Conservation (phyloP, 805 yeast genomes). For the Brettanomyces naardenensis region DNA sequence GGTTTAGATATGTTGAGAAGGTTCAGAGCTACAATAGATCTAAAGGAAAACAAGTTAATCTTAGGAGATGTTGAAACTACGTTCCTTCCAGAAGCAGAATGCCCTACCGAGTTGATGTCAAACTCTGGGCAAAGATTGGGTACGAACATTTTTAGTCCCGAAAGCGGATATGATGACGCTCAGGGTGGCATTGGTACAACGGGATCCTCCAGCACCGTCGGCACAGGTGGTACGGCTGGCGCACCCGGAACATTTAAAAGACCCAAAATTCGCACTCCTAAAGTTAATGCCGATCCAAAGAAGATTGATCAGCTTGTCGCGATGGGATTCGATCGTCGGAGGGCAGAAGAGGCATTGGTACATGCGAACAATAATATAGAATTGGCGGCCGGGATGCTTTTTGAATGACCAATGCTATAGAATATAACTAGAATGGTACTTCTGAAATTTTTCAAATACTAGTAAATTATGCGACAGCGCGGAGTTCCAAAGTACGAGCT, state of each 20-base stretch:
- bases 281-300: constrained; percentile 8
- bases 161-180: background rate
- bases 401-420: constrained; percentile 19
- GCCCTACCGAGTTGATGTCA: constrained; percentile 34
- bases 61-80: constrained; percentile 68
- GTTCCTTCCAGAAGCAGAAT: constrained; percentile 68
- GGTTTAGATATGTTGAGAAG: constrained; percentile 91
- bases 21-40: constrained; percentile 76
- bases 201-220: constrained; percentile 28
- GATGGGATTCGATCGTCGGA: constrained; percentile 63
- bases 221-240: constrained; percentile 6
- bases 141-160: background rate
- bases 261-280: background rate
- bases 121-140: constrained; percentile 16
- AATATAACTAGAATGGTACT: too few relatives aligned
- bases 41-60: constrained; percentile 52
- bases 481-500: too few relatives aligned
- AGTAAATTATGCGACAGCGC: too few relatives aligned
- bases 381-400: constrained; percentile 74
- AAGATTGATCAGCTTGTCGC: constrained; percentile 40
- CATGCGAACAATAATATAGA: constrained; percentile 74
- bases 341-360: constrained; percentile 58
- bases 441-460: too few relatives aligned
- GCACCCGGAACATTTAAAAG: background rate
- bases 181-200: background rate